Base-by-base conservation (phyloP, 2,329 filamentous ascomycete genomes). In the Fusarium tricinctum region DNA sequence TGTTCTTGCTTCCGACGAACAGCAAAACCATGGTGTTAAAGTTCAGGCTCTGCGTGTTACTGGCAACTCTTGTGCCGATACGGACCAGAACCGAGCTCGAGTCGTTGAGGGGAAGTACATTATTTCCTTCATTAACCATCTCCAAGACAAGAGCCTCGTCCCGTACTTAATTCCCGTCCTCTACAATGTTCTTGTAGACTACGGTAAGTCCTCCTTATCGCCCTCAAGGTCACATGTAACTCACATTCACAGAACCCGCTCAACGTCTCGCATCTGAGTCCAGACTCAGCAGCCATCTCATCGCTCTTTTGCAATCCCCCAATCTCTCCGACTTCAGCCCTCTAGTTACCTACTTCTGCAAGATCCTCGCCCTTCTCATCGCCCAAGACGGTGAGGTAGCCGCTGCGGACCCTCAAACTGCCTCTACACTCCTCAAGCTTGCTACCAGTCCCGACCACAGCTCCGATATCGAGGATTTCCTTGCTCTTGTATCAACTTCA, bases 61-160 rank as follows among this genome's bases (percentile, higher is more conserved):
- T 17, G 88, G 88, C 15, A 91, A 91, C 73, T 85, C 86, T 12
- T 89, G 86, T 65, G 88, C 88, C 20, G 88, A 90, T 67, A 86
- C 85, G 67, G 87, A 91, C 72, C 84, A 86, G 62, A 91, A 90
- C 69, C 82, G 88, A 58, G 84, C 81, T 8, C 82, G 84, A 1
- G 81, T 90, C 3, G 81, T 89, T 6, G 78, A 82, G 1, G 81
- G 82, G 15, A 81, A 81, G 46, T 80, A 82, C 23, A 72, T 90
- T 14, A 71, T 77, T 5, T 76, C 79, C 32, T 79, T 91, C 56
- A 82, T 87, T 32, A 69, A 77, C 4, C 80, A 86, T 35, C 76
- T 90, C 10, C 68, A 77, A 15, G 76, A 86, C 38, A 82, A 86
- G 48, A 75, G 78, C 0, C 68, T 89, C 19, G 76, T 88, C 9